Base-by-base conservation (phyloP, 495 filamentous ascomycete genomes). In the Patellaria atrata region DNA sequence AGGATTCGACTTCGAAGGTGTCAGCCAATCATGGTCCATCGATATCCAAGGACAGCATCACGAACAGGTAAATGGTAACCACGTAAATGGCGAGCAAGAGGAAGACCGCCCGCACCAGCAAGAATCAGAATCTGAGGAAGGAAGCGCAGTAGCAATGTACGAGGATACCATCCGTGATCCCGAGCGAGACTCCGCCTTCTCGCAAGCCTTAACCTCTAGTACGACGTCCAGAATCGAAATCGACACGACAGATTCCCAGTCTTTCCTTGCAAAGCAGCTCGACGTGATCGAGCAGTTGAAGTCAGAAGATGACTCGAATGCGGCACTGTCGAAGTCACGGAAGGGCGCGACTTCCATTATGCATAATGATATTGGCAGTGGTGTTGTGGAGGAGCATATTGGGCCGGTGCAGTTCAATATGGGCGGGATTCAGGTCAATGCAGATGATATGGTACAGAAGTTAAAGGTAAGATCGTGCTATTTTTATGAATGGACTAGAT, bases 391-490 rank as follows among this genome's bases (percentile, higher is more conserved):
- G 27, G 54, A 54, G 21, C 83, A 94, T 43, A 92, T 94, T 40
- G 87, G 87, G 0, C 86, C 86, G 2, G 84, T 94, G 39, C 85
- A 94, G 47, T 92, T 94, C 57, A 96, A 96, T 50, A 83, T 94
- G 68, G 87, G 86, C 14, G 87, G 87, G 37, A 94, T 96, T 36
- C 86, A 94, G 51, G 83, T 94, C 6, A 84, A 96, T 58, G 85
- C 85, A 6, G 87, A 96, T 48, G 89, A 93, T 43, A 89, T 92
- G 79, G 56, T 94, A 31, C 79, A 85, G 52, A 73, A 80, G 51
- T 64, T 94, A 28, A 83, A 82, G 70, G 84, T 89, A 60, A 20
- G 34, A 5, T 22, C 17, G 4, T 1, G 10, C 22, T 32, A 4
- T 17, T 21, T 15, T 29, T 19, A 17, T 20, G 19, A 13, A 14